Base-by-base conservation (phyloP, 257 asterid species). In the Cordia subcordata region DNA sequence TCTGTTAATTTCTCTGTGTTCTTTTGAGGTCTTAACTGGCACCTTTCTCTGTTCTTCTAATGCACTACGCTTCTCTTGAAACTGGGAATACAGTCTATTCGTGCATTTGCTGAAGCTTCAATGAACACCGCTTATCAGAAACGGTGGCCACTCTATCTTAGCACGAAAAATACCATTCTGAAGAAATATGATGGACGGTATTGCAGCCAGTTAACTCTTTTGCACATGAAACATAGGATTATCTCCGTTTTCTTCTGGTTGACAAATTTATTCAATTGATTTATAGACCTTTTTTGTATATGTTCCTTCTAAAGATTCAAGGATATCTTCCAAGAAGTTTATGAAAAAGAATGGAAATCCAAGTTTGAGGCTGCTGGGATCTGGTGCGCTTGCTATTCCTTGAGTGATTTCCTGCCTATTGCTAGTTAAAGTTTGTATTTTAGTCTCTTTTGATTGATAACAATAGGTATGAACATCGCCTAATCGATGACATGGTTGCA, bases 401-500 rank as follows among this genome's bases (percentile, higher is more conserved):
- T 16, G 54, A 8, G 23, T 17, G 54, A 10, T n/a, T 54, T 23
- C 40, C 8, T 20, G 27, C 33, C 16, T 10, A 32, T 21, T n/a
- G 4, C 20, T 4, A 49, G 23, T 49, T 18, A 21, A 42, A 53
- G 57, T 22, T 53, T 5, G 10, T 16, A 20, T 49, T n/a, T 20
- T 22, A 4, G 13, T 9, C 20, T 53, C 38, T 21, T n/a, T 21
- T 11, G 14, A 14, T 21, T 23, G 38, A 53, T 53, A 21, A n/a
- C 8, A 27, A 13, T 60, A 87, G 96, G 96, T 87, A 87, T 11
- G 94, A 87, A 78, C 96, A 87, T 72, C 94, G 91, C 62, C 96
- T 87, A 61, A 87, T 87, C 19, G 96, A 87, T 68, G 96, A 87
- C 75, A 87, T 87, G 94, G 96, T 87, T 79, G 96, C 94, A 23